Conservation (phyloP, 2,329 filamentous ascomycete species). For the Colletotrichum musae region DNA sequence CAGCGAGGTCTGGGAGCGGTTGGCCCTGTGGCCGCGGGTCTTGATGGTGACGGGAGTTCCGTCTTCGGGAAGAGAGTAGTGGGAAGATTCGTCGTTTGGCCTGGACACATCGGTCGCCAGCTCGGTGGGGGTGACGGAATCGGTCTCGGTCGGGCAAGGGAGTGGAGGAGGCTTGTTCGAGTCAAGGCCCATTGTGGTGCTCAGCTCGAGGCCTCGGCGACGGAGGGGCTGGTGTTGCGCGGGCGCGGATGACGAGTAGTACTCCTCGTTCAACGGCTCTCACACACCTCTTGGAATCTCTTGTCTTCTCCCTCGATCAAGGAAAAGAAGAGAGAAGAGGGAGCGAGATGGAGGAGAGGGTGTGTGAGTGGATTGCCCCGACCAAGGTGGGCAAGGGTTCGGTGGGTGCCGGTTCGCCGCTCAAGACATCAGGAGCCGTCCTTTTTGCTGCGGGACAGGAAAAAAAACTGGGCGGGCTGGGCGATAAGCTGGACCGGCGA, state of each 20-base stretch:
- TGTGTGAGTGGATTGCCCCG: slow-evolving; percentile 38
- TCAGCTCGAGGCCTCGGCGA: slow-evolving; percentile 38
- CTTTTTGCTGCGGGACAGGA: slow-evolving; percentile 35
- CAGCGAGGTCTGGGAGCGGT: slow-evolving; percentile 86
- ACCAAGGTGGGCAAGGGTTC: slow-evolving; percentile 40
- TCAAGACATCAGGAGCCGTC: slow-evolving; percentile 40
- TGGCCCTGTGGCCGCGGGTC: slow-evolving; percentile 74
- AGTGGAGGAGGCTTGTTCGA: slow-evolving; percentile 75
- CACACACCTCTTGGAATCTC: slow-evolving; percentile 36
- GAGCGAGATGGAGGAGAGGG: slow-evolving; percentile 12
- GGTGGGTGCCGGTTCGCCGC: slow-evolving; percentile 38
- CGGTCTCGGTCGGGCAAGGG: slow-evolving; percentile 84
- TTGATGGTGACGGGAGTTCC: slow-evolving; percentile 93
- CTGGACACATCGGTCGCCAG: slow-evolving; percentile 78
- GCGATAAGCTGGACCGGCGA: slow-evolving; percentile 32
- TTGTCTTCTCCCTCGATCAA: slow-evolving; percentile 36
- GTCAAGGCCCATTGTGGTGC: slow-evolving; percentile 68
- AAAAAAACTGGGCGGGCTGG: slow-evolving; percentile 39
- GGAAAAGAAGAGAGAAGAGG: slow-evolving; percentile 33
- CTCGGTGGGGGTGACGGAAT: slow-evolving; percentile 74
- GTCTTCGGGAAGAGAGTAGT: slow-evolving; percentile 87
- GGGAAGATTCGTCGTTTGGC: slow-evolving; percentile 78
- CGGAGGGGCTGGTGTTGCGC: slow-evolving; percentile 30
- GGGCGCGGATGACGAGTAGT: slow-evolving; percentile 32
- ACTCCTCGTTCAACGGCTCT: slow-evolving; percentile 37